These are phyloP conservation scores for Cercospora zeae-maydis DNA, from an alignment of 2,329 filamentous ascomycete genomes.

Conservation along the genomic window DNA sequence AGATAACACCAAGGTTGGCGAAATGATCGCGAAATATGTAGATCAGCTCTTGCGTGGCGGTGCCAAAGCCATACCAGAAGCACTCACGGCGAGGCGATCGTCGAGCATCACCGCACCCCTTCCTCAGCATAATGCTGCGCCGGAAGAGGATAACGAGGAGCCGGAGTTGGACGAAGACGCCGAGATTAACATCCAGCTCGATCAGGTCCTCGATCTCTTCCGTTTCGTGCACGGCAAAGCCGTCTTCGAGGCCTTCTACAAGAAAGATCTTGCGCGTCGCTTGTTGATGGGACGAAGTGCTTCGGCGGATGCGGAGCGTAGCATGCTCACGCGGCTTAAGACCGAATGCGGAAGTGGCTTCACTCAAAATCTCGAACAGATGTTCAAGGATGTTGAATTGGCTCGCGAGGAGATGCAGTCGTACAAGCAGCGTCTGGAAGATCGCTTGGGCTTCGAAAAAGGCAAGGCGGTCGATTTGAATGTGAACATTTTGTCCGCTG, in stretches of 20 bases:
- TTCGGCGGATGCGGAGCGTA: conserved; percentile 90
- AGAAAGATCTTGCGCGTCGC: conserved; percentile 87
- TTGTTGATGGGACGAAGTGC: conserved; percentile 89
- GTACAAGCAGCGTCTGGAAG: conserved; percentile 68
- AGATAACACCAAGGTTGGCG: conserved; percentile 88
- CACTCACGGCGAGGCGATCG: conserved; percentile 54
- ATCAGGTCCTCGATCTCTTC: conserved; percentile 91
- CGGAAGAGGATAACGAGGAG: conserved; percentile 57
- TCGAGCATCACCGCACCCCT: conserved; percentile 28
- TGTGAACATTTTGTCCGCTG: conserved; percentile 85
- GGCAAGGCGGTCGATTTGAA: conserved; percentile 67
- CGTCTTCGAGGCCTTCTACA: conserved; percentile 98
- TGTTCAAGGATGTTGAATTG: conserved; percentile 98
- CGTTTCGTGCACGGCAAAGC: conserved; percentile 96
- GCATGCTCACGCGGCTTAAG: conserved; percentile 88
- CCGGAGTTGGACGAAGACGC: conserved; percentile 81
- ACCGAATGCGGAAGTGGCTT: conserved; percentile 91
- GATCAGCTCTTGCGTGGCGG: conserved; percentile 85
- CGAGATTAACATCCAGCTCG: conserved; percentile 85
- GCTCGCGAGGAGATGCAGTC: conserved; percentile 88
- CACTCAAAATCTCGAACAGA: conserved; percentile 95
- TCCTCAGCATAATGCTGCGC: conserved; percentile 55
- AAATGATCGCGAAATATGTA: conserved; percentile 98
- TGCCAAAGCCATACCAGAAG: conserved; percentile 73
- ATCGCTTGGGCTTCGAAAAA: conserved; percentile 43